Percentiles rank a stretch among this genome's conserved stretches.
Conservation (phyloP, 78 protist genomes). For the Dictyostelium purpureum region DNA sequence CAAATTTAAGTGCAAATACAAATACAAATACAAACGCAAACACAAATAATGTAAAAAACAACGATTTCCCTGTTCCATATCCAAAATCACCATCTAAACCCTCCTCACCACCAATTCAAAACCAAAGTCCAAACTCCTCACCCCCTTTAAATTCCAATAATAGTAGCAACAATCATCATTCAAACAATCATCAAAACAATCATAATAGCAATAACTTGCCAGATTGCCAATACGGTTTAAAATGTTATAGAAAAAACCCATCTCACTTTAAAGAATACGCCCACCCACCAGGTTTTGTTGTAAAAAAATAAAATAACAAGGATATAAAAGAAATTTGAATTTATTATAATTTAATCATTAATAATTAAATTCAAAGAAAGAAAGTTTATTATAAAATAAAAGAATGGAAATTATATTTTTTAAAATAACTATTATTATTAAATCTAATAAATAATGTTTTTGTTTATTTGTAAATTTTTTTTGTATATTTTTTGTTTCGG, state of each 20-base stretch:
- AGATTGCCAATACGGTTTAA: not conserved
- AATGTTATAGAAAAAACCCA: slow-evolving; percentile 69
- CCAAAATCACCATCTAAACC: slow-evolving; percentile 5
- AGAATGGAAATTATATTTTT: too few relatives aligned
- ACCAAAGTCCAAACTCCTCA: not conserved
- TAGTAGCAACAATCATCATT: not conserved
- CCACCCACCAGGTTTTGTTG: too few relatives aligned
- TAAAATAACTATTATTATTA: too few relatives aligned
- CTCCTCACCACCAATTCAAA: slow-evolving; percentile 21
- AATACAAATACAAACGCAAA: not conserved
- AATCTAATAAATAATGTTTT: too few relatives aligned
- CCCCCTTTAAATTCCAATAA: not conserved
- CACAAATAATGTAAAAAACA: not conserved
- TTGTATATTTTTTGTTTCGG: too few relatives aligned
- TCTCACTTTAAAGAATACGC: slow-evolving; percentile 62
- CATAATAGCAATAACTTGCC: not conserved
- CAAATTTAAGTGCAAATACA: not conserved
- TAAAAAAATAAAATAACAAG: too few relatives aligned
- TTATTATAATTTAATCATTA: too few relatives aligned
- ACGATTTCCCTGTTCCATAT: not conserved
- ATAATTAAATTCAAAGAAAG: too few relatives aligned
- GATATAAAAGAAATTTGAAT: too few relatives aligned
- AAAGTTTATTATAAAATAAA: too few relatives aligned
- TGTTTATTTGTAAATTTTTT: too few relatives aligned
- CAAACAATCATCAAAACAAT: not conserved